Percentiles rank a stretch among this genome's conserved stretches.
Conservation (phyloP, 768 basidiomycete species). For the Tricholoma bakamatsutake region DNA sequence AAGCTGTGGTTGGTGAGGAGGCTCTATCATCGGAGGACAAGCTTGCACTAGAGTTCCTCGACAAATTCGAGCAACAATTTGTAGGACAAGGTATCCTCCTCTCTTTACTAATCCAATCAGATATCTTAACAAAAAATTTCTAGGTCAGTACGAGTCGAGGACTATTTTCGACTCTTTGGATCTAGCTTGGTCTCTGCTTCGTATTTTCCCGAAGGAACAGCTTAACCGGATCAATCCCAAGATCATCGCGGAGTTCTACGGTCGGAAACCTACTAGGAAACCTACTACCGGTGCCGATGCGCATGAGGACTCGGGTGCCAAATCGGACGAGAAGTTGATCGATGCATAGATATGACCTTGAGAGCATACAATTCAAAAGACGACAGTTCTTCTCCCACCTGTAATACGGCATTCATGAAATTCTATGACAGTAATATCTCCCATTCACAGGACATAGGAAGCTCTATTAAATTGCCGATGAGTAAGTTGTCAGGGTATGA, state of each 20-base stretch:
- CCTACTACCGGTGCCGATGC: constrained; percentile 45
- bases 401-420: constrained; percentile 5
- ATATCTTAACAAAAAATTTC: constrained; percentile 9
- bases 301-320: constrained; percentile 25
- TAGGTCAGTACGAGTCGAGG: constrained; percentile 91
- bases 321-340: constrained; percentile 49
- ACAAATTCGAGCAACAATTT: constrained; percentile 96
- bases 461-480: background rate
- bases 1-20: constrained; percentile 98
- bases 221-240: constrained; percentile 97
- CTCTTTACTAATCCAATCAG: constrained; percentile 1
- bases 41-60: constrained; percentile 93
- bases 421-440: constrained; percentile 5
- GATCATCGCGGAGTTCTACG: constrained; percentile 92
- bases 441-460: constrained; percentile 1
- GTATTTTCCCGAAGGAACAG: constrained; percentile 98
- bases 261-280: constrained; percentile 72
- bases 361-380: constrained; percentile 2
- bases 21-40: constrained; percentile 94
- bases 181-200: constrained; percentile 91
- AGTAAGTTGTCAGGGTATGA: background rate
- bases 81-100: constrained; percentile 80
- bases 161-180: constrained; percentile 97
- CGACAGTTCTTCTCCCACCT: constrained; percentile 9
- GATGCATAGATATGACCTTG: constrained; percentile 43